These are phyloP conservation scores for Paramecium sexaurelia DNA, from an alignment of 73 alveolate genomes.

Conservation along the genomic window DNA sequence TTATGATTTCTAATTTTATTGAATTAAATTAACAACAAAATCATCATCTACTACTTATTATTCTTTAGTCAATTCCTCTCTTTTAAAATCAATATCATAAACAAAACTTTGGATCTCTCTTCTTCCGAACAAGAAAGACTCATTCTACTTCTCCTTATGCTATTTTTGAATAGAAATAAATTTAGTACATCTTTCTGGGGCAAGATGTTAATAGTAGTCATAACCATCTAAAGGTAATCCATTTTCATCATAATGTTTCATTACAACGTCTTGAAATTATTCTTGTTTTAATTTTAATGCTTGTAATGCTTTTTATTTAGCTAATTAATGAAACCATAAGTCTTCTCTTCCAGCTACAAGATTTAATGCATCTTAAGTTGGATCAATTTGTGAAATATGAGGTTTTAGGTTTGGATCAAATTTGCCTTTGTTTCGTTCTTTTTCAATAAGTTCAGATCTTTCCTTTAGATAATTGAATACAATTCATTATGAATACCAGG, in stretches of 20 bases:
- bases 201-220: neutral
- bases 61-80: neutral
- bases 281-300: neutral
- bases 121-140: slow-evolving; percentile 6
- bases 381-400: neutral
- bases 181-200: neutral
- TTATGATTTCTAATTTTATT: neutral
- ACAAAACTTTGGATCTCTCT: neutral
- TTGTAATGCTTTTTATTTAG: neutral
- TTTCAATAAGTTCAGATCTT: neutral
- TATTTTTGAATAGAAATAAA: neutral
- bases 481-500: neutral
- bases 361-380: neutral
- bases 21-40: neutral
- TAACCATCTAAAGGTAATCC: neutral
- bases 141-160: slow-evolving; percentile 2
- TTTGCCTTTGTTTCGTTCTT: neutral
- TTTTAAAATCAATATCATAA: neutral
- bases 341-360: neutral
- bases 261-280: neutral
- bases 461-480: neutral
- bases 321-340: neutral
- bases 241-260: neutral
- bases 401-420: neutral
- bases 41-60: slow-evolving; percentile 15